Evolutionary conservation across 345 rosid genomes (phyloP).

Genomic region (Triadica sebifera): DNA sequence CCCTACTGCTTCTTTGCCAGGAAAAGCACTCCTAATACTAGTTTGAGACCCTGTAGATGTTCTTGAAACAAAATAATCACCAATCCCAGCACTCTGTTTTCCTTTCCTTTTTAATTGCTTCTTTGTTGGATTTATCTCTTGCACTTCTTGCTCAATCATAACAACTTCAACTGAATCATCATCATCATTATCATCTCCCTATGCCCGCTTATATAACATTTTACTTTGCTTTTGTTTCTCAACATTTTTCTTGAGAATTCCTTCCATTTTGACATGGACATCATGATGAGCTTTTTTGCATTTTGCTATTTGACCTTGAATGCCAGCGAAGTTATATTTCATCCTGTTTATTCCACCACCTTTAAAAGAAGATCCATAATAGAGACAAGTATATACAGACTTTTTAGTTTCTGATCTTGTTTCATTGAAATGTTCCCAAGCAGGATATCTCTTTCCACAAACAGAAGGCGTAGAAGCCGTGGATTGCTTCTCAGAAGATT

Average conservation of each 20-base stretch:
- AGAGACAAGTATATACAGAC: no score
- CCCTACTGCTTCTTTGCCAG: neutral
- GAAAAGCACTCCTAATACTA: neutral
- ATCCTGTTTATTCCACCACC: neutral
- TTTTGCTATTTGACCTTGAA: no score
- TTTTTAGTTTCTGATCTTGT: no score
- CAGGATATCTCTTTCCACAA: no score
- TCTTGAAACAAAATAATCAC: neutral
- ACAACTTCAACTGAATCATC: neutral
- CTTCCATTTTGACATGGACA: no score
- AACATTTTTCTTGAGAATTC: neutral
- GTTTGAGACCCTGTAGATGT: neutral
- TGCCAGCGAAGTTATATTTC: neutral
- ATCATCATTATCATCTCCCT: neutral
- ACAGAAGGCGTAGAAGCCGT: neutral
- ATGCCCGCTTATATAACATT: neutral
- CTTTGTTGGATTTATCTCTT: neutral
- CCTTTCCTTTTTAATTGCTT: no score
- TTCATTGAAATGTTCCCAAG: no score
- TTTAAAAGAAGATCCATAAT: no score
- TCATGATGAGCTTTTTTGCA: no score
- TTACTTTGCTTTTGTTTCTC: neutral
- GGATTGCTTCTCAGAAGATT: neutral
- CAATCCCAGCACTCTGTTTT: neutral
- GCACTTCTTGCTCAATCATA: neutral